phyloP scores from a whole-genome alignment of 1,284 basidiomycete genomes.

The Thecaphora thlaspeos region DNA sequence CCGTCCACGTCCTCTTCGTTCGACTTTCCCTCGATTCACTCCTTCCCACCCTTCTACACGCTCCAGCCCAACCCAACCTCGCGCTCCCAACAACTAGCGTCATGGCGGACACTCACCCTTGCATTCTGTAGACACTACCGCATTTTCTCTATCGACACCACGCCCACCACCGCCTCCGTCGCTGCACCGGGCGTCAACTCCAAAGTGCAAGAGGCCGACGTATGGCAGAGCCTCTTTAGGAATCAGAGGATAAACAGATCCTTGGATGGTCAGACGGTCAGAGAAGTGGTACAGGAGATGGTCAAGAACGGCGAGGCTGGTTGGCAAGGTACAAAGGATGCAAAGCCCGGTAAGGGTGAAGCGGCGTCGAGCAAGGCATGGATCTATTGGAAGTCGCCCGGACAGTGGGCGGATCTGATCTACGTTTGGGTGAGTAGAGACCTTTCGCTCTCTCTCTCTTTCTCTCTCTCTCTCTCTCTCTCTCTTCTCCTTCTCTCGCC shows the following conservation, averaged over 20 bases:
- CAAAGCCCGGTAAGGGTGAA: slow-evolving; percentile 1
- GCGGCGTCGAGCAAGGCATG: slow-evolving; percentile 41
- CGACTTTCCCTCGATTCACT: slow-evolving; percentile 61
- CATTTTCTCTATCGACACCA: slow-evolving; percentile 59
- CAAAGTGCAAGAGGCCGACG: slow-evolving; percentile 7
- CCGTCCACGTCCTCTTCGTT: too few species aligned
- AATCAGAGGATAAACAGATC: slow-evolving; percentile 26
- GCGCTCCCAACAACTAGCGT: slow-evolving; percentile 59
- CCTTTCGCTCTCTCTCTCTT: neutral
- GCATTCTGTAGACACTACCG: slow-evolving; percentile 59
- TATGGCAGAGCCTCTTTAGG: slow-evolving; percentile 12
- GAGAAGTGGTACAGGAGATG: slow-evolving; percentile 29
- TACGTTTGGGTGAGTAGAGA: slow-evolving; percentile 61
- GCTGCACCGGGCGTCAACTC: neutral
- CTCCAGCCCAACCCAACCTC: slow-evolving; percentile 62
- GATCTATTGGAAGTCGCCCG: slow-evolving; percentile 63
- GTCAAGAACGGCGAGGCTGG: slow-evolving; percentile 36
- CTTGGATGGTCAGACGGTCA: slow-evolving; percentile 25
- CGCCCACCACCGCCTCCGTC: slow-evolving; percentile 5
- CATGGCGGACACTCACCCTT: slow-evolving; percentile 61
- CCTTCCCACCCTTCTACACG: slow-evolving; percentile 65
- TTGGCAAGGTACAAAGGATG: slow-evolving; percentile 23
- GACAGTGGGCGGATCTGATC: slow-evolving; percentile 62
- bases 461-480: neutral
- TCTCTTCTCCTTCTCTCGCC: too few species aligned